Evolutionary conservation across 768 basidiomycete genomes (phyloP), one percentile per base, ranked within the genome.

Genomic region (Boletus pseudopeckii): DNA sequence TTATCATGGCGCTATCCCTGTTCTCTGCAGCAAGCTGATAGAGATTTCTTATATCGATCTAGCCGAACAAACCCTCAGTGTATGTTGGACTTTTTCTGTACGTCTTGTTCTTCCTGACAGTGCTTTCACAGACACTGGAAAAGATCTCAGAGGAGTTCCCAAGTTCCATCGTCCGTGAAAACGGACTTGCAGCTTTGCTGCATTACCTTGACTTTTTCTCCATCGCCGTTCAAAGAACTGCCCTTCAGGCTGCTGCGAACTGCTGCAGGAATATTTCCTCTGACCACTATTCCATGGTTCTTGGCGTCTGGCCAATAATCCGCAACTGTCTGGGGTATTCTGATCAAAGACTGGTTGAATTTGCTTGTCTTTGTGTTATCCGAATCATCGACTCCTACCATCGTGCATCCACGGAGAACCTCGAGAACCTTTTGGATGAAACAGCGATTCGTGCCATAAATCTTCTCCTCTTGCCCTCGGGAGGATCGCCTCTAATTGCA

Each of bases 91-190:
- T 32, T 54, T 37, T 34, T 57, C 8, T 44, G 48, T 53, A 46
- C 10, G 0, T 37, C 28, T 44, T 34, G 45, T 45, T 46, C 47
- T 30, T 53, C 45, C 61, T 55, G 57, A 64, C 49, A 45, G 56
- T 51, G 43, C 45, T 62, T 45, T 50, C 36, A 13, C 66, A 98
- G 96, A 99, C 96, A 0, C 77, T 97, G 76, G 92, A 98, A 75
- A 99, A 99, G 75, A 95, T 99, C 34, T 96, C 96, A 4, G 93
- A 96, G 68, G 97, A 98, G 71, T 95, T 94, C 60, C 95, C 97
- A 1, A 88, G 89, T 59, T 85, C 94, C 15, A 97, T 99, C 61
- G 94, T 97, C 22, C 86, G 93, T 51, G 97, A 98, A 74, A 93
- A 93, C 48, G 97, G 97, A 26, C 79, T 99, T 18, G 84, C 90